These are phyloP conservation scores for Astrothelium subdiscretum DNA, from an alignment of 495 filamentous ascomycete species.

Conservation along the genomic window DNA sequence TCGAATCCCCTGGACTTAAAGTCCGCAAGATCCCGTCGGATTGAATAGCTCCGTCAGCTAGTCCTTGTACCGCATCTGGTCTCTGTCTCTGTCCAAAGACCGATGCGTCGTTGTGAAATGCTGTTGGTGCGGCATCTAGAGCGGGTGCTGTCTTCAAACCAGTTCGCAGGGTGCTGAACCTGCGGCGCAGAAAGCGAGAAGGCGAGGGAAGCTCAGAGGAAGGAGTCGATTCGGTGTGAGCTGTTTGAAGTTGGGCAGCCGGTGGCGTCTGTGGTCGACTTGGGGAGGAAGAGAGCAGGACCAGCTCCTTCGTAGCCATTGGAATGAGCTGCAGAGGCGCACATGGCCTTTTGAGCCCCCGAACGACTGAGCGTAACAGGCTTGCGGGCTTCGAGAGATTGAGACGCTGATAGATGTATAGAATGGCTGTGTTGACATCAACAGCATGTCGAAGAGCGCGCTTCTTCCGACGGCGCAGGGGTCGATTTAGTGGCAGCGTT, in stretches of 20 bases:
- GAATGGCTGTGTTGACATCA: no score
- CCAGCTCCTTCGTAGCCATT: slow-evolving; percentile 12
- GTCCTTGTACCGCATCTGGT: not conserved
- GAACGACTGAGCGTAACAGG: not conserved
- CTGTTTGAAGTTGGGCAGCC: slow-evolving; percentile 9
- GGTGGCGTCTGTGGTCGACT: slow-evolving; percentile 5
- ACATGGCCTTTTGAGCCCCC: not conserved
- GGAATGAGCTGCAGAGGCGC: not conserved
- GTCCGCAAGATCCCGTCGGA: no score
- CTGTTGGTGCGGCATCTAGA: slow-evolving; percentile 11
- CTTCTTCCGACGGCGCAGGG: no score
- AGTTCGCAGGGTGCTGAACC: slow-evolving; percentile 10
- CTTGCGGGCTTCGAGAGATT: not conserved
- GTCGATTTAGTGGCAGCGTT: not conserved
- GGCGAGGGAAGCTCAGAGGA: slow-evolving; percentile 9
- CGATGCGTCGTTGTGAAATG: slow-evolving; percentile 12
- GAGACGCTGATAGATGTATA: no score
- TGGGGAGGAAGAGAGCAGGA: slow-evolving; percentile 21
- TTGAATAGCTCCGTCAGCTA: no score
- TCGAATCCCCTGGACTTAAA: not conserved
- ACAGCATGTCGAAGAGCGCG: no score
- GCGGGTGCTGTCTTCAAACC: slow-evolving; percentile 10
- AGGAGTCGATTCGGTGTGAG: not conserved
- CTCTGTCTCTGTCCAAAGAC: not conserved
- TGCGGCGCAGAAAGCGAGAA: not conserved